Conservation (phyloP, 2,329 filamentous ascomycete genomes). For the Colletotrichum plurivorum region DNA sequence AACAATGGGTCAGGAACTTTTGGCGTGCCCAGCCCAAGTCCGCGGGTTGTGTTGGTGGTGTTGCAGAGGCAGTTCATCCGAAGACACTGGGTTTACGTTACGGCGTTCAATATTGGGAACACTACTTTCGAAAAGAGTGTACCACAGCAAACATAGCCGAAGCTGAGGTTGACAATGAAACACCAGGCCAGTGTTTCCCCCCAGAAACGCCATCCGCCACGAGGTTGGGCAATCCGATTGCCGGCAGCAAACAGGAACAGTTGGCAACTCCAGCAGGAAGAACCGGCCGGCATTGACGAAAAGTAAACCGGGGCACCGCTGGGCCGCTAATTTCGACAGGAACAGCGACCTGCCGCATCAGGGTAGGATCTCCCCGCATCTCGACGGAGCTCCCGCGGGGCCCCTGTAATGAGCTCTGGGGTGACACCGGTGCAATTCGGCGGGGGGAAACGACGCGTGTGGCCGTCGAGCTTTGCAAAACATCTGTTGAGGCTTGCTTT, state of each 20-base stretch:
- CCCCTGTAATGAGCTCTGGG: background rate
- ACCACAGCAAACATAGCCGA: too few relatives aligned
- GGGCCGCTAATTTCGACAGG: constrained; percentile 19
- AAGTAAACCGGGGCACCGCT: background rate
- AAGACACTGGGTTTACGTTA: background rate
- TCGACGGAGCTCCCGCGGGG: constrained; percentile 8
- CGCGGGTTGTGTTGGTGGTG: too few relatives aligned
- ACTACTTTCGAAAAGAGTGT: too few relatives aligned
- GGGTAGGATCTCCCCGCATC: constrained; percentile 16
- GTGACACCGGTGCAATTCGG: constrained; percentile 2
- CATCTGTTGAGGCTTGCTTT: constrained; percentile 2
- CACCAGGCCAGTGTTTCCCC: background rate
- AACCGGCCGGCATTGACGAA: constrained; percentile 4
- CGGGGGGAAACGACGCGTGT: constrained; percentile 4
- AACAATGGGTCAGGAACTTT: background rate
- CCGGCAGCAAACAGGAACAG: background rate
- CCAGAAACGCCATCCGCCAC: too few relatives aligned
- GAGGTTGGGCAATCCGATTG: background rate
- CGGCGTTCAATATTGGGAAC: too few relatives aligned
- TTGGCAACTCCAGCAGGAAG: background rate
- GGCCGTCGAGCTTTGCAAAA: constrained; percentile 1
- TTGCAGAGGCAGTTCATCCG: background rate
- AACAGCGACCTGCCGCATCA: constrained; percentile 23
- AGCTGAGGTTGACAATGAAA: background rate
- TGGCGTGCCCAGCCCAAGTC: background rate